Evolutionary conservation across 441 rosid genomes (phyloP).

Genomic region (Rhodomyrtus psidioides): DNA sequence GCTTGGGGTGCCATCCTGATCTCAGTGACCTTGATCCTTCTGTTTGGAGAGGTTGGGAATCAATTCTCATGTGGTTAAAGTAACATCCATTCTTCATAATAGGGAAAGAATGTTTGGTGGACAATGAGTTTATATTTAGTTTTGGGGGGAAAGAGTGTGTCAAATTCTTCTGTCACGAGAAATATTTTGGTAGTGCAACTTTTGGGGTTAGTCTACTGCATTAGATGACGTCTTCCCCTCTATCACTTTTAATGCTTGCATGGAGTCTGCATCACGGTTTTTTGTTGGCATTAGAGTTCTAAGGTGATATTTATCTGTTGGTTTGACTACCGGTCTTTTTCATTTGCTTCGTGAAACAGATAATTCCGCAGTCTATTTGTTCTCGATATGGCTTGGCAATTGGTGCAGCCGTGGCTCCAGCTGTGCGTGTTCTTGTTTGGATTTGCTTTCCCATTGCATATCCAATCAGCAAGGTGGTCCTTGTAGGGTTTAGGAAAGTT

Average conservation of each 20-base stretch:
- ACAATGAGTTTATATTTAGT: neutral
- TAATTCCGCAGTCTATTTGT: constrained; percentile 64
- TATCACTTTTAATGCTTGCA: too few relatives aligned
- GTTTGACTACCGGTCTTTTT: too few relatives aligned
- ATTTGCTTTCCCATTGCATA: constrained; percentile 57
- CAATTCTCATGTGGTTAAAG: neutral
- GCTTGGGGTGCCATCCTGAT: constrained; percentile 64
- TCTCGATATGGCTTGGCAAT: constrained; percentile 61
- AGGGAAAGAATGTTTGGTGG: neutral
- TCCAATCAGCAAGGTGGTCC: constrained; percentile 53
- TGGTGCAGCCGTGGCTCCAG: constrained; percentile 57
- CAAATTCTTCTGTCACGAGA: neutral
- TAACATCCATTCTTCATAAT: neutral
- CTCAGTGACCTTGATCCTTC: constrained; percentile 60
- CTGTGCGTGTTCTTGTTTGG: constrained; percentile 49
- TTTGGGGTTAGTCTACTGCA: neutral
- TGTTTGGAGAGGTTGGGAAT: constrained; percentile 62
- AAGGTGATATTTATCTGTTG: neutral
- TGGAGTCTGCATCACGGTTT: neutral
- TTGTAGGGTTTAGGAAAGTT: neutral
- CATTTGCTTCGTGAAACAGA: constrained; percentile 8
- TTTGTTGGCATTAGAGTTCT: neutral
- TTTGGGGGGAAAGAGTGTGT: neutral
- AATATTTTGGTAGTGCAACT: neutral
- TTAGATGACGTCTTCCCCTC: too few relatives aligned